Conservation (phyloP, 306 rosid genomes). For the Trifolium fragiferum region DNA sequence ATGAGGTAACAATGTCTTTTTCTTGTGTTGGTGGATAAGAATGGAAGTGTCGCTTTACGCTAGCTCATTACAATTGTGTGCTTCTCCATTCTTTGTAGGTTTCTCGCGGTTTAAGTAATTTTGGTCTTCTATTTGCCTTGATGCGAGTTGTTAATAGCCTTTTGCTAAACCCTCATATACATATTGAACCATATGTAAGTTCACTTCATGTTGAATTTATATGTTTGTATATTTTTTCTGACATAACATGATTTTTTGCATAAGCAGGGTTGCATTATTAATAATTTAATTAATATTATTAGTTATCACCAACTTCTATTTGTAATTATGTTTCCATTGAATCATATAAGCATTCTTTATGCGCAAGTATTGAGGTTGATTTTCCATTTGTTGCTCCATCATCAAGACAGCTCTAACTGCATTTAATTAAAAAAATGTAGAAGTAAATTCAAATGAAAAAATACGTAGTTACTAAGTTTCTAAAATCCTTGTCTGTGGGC, state of each 20-base stretch:
- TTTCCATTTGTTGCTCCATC: conserved; percentile 16
- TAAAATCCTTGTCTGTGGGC: neutral
- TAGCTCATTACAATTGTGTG: conserved; percentile 35
- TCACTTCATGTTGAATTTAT: conserved; percentile 20
- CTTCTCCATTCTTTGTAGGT: conserved; percentile 62
- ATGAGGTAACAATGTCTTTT: conserved; percentile 66
- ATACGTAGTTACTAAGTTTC: neutral
- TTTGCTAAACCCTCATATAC: conserved; percentile 83
- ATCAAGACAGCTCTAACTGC: neutral
- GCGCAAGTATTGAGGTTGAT: conserved; percentile 27
- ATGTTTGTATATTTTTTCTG: conserved; percentile 39
- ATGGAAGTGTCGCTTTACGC: conserved; percentile 22
- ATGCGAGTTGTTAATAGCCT: conserved; percentile 85
- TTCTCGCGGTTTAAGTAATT: conserved; percentile 66
- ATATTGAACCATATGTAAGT: conserved; percentile 92
- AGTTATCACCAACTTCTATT: conserved; percentile 16
- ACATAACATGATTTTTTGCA: conserved; percentile 11
- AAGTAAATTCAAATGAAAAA: conserved; percentile 9
- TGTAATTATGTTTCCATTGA: conserved; percentile 23
- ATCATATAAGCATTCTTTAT: conserved; percentile 6
- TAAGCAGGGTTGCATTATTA: conserved; percentile 1
- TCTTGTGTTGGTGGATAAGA: conserved; percentile 28
- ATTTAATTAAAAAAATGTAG: neutral
- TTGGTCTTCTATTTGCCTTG: conserved; percentile 70
- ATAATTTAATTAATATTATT: conserved; percentile 16